These are phyloP conservation scores for Chalciporus piperatus DNA, from an alignment of 768 basidiomycete species.

Conservation along the genomic window DNA sequence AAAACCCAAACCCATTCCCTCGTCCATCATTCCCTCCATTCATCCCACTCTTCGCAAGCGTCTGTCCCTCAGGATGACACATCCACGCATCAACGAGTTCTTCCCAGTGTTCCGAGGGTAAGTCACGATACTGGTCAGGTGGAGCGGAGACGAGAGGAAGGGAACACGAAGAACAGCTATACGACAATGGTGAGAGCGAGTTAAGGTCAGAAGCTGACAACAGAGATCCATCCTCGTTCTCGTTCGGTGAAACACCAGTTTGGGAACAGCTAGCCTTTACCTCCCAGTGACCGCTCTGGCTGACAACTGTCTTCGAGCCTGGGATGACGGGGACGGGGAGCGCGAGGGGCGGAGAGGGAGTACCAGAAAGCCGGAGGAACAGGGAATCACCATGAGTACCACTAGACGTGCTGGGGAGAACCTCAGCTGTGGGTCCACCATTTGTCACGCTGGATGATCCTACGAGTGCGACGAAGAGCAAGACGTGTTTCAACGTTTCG, in stretches of 20 bases:
- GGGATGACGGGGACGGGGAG: conserved; percentile 55
- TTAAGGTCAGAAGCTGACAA: conserved; percentile 70
- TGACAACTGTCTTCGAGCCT: conserved; percentile 59
- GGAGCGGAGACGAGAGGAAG: conserved; percentile 60
- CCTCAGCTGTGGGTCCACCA: conserved; percentile 57
- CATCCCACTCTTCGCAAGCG: conserved; percentile 54
- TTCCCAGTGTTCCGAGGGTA: conserved; percentile 97
- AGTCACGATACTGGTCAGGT: conserved; percentile 65
- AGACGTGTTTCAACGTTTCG: conserved; percentile 76
- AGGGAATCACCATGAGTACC: conserved; percentile 50
- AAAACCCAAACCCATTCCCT: conserved; percentile 57
- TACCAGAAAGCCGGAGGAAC: conserved; percentile 57
- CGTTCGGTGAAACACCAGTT: conserved; percentile 21
- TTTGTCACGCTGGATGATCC: conserved; percentile 26
- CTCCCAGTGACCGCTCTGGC: conserved; percentile 63
- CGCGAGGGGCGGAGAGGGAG: conserved; percentile 54
- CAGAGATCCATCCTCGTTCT: conserved; percentile 39
- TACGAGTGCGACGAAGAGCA: conserved; percentile 60
- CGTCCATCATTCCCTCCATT: conserved; percentile 6
- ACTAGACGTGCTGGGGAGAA: conserved; percentile 46
- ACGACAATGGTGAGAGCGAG: conserved; percentile 53
- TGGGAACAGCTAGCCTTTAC: conserved; percentile 52
- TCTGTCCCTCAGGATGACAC: conserved; percentile 86
- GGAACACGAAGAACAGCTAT: conserved; percentile 79
- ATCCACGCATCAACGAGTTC: conserved; percentile 98